Evolutionary conservation across 1,284 basidiomycete species (phyloP).

Genomic region (Singerocomus rubriflavus): DNA sequence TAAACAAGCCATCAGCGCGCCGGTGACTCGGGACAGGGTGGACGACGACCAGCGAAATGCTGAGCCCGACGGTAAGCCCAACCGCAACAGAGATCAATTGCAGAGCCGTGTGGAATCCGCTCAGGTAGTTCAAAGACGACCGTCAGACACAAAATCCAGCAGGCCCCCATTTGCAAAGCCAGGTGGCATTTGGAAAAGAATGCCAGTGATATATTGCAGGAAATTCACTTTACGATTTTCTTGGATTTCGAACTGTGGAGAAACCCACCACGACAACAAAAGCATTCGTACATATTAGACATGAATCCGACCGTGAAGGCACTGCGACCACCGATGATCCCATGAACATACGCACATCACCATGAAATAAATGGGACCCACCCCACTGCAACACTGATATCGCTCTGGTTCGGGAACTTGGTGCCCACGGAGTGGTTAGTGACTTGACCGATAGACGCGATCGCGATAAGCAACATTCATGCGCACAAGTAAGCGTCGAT

Average conservation of each 20-base stretch:
- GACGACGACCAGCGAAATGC: slow-evolving; percentile 55
- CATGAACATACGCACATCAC: neutral
- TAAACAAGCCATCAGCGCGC: slow-evolving; percentile 51
- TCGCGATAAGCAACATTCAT: slow-evolving; percentile 59
- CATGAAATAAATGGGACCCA: slow-evolving; percentile 23
- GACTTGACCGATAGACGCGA: slow-evolving; percentile 77
- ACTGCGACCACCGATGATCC: slow-evolving; percentile 30
- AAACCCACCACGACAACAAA: slow-evolving; percentile 70
- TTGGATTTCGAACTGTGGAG: neutral
- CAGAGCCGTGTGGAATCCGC: slow-evolving; percentile 65
- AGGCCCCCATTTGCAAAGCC: slow-evolving; percentile 84
- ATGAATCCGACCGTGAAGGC: slow-evolving; percentile 83
- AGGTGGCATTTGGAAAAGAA: slow-evolving; percentile 85
- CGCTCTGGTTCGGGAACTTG: slow-evolving; percentile 67
- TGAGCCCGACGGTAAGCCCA: slow-evolving; percentile 72
- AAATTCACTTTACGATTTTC: neutral
- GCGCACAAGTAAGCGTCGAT: neutral
- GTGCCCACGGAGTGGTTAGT: slow-evolving; percentile 71
- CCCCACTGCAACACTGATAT: slow-evolving; percentile 74
- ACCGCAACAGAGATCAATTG: slow-evolving; percentile 63
- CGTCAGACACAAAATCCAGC: slow-evolving; percentile 67
- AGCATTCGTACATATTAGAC: slow-evolving; percentile 78
- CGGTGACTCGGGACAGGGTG: slow-evolving; percentile 57
- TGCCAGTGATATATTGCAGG: slow-evolving; percentile 61
- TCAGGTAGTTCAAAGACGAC: slow-evolving; percentile 53